Evolutionary conservation across 306 rosid species (phyloP).

Genomic region (Vicia faba): DNA sequence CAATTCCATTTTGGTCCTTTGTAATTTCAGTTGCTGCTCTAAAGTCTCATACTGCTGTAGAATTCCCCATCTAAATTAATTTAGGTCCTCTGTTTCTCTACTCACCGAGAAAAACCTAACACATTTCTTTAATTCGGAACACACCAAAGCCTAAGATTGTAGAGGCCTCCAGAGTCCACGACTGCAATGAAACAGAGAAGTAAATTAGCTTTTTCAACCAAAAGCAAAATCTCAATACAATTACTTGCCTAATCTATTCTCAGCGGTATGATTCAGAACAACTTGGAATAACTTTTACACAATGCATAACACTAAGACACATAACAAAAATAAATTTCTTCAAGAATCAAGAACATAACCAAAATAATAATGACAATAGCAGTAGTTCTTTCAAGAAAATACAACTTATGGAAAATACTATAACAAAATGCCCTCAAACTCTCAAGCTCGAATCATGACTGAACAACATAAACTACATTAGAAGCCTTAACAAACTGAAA

Average conservation of each 20-base stretch:
- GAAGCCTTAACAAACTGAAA: too few species aligned
- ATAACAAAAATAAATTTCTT: too few species aligned
- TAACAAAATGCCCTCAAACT: too few species aligned
- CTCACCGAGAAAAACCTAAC: slow-evolving; percentile 19
- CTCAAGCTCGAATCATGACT: too few species aligned
- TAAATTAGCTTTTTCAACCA: slow-evolving; percentile 26
- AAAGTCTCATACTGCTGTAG: slow-evolving; percentile 78
- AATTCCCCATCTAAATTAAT: slow-evolving; percentile 65
- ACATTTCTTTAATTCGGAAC: slow-evolving; percentile 24
- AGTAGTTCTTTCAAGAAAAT: too few species aligned
- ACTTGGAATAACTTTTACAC: too few species aligned
- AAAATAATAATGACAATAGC: too few species aligned
- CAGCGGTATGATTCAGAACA: slow-evolving; percentile 50
- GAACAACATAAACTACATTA: too few species aligned
- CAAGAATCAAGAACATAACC: too few species aligned
- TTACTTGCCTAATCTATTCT: slow-evolving; percentile 35
- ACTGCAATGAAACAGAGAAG: slow-evolving; percentile 32
- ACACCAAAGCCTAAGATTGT: slow-evolving; percentile 18
- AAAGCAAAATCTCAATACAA: slow-evolving; percentile 35
- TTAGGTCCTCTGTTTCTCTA: slow-evolving; percentile 34
- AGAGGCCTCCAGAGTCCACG: slow-evolving; percentile 30
- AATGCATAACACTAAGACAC: too few species aligned
- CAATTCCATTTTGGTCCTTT: slow-evolving; percentile 79
- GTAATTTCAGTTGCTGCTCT: slow-evolving; percentile 71
- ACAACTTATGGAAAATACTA: too few species aligned